Conservation (phyloP, 495 filamentous ascomycete genomes). For the Penicilliopsis zonata region DNA sequence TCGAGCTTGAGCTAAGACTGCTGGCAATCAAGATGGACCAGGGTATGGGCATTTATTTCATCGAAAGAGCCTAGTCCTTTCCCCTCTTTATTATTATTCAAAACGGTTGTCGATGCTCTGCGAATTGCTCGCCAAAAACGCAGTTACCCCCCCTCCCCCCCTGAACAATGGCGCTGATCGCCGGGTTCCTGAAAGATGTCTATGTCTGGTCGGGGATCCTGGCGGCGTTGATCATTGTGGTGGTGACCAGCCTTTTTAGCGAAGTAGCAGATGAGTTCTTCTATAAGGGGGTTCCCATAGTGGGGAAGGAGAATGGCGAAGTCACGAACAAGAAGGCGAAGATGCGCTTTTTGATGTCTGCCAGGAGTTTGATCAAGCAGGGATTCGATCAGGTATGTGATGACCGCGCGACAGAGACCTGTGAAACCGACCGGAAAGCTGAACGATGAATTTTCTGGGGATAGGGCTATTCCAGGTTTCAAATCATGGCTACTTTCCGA, state of each 20-base stretch:
- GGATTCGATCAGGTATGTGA: slow-evolving; percentile 21
- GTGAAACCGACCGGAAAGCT: neutral
- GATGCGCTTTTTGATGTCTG: slow-evolving; percentile 11
- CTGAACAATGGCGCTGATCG: slow-evolving; percentile 20
- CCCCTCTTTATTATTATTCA: too few relatives aligned
- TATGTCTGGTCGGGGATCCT: slow-evolving; percentile 10
- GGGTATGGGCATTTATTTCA: too few relatives aligned
- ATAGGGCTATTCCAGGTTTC: slow-evolving; percentile 24
- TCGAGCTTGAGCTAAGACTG: too few relatives aligned
- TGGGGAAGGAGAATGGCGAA: slow-evolving; percentile 19
- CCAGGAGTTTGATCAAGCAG: slow-evolving; percentile 14
- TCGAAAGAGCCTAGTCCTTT: too few relatives aligned
- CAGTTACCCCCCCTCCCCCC: too few relatives aligned
- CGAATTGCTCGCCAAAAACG: too few relatives aligned
- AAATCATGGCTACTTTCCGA: slow-evolving; percentile 19
- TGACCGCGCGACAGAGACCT: too few relatives aligned
- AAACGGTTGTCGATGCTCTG: too few relatives aligned
- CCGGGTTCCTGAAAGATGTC: slow-evolving; percentile 12
- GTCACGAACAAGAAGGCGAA: slow-evolving; percentile 20
- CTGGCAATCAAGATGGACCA: too few relatives aligned
- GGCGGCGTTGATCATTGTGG: slow-evolving; percentile 9
- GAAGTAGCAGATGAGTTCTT: slow-evolving; percentile 19
- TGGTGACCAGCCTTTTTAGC: slow-evolving; percentile 15
- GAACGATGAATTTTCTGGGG: neutral
- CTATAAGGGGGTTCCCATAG: slow-evolving; percentile 14